Evolutionary conservation across 176 grass and related monocot genomes (phyloP).

Genomic region (Avena atlantica): DNA sequence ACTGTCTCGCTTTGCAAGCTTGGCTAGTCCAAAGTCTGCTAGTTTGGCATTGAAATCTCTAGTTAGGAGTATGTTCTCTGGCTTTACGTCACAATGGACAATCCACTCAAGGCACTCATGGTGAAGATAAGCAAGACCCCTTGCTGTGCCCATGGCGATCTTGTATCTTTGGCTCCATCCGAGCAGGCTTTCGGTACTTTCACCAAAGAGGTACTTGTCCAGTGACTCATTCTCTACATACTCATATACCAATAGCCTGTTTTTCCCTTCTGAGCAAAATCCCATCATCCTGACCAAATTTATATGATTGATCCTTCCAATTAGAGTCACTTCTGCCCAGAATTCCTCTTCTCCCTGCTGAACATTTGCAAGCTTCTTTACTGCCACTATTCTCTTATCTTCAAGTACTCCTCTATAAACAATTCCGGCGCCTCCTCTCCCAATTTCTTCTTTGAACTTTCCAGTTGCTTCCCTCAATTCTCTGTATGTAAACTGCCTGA

Average conservation of each 20-base stretch:
- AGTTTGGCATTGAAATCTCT: constrained; percentile 78
- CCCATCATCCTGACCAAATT: constrained; percentile 80
- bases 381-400: constrained; percentile 74
- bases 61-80: constrained; percentile 85
- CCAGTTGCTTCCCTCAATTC: constrained; percentile 72
- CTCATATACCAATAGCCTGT: constrained; percentile 68
- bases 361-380: constrained; percentile 74
- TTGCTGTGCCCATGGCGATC: constrained; percentile 64
- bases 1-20: constrained; percentile 56
- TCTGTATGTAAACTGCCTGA: constrained; percentile 73
- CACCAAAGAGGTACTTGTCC: constrained; percentile 67
- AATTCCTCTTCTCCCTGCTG: constrained; percentile 77
- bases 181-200: constrained; percentile 51
- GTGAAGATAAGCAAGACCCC: constrained; percentile 82
- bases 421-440: constrained; percentile 65
- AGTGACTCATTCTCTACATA: constrained; percentile 78
- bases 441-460: constrained; percentile 82
- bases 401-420: constrained; percentile 75
- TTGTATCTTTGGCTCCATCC: constrained; percentile 75
- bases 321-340: constrained; percentile 65
- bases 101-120: constrained; percentile 92
- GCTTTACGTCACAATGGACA: constrained; percentile 90
- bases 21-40: constrained; percentile 79
- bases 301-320: constrained; percentile 79
- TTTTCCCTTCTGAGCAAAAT: constrained; percentile 56